Conservation (phyloP, 2,329 filamentous ascomycete genomes). For the Phialophora verrucosa region DNA sequence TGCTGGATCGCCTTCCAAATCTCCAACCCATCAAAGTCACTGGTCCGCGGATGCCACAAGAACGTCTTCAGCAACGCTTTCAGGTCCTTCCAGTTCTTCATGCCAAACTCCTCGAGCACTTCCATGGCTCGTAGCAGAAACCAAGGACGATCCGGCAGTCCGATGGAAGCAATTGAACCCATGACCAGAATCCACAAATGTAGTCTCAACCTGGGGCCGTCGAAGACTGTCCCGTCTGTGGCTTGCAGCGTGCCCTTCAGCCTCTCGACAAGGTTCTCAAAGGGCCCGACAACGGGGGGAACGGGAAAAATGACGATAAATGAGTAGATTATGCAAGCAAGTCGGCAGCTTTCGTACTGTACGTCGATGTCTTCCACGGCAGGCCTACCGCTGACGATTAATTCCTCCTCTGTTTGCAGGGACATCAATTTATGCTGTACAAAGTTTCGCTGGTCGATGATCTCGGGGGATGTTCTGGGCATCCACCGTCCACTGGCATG, state of each 20-base stretch:
- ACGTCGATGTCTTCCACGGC: conserved; percentile 42
- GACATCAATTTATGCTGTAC: conserved; percentile 46
- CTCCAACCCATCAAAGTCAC: conserved; percentile 20
- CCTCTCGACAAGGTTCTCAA: conserved; percentile 41
- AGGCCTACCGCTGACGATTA: conserved; percentile 31
- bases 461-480: conserved; percentile 38
- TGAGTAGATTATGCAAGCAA: conserved; percentile 46
- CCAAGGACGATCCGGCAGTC: conserved; percentile 43
- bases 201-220: conserved; percentile 33
- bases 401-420: conserved; percentile 39
- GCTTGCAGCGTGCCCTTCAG: conserved; percentile 41
- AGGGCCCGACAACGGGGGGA: conserved; percentile 46
- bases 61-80: conserved; percentile 19
- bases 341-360: conserved; percentile 40
- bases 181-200: conserved; percentile 48
- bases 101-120: conserved; percentile 4
- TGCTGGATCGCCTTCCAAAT: conserved; percentile 21
- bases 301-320: conserved; percentile 49
- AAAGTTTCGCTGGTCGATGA: conserved; percentile 49
- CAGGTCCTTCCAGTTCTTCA: conserved; percentile 9
- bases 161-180: conserved; percentile 47
- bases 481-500: conserved; percentile 31
- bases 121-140: conserved; percentile 39
- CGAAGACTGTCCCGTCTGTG: conserved; percentile 29
- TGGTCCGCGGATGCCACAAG: conserved; percentile 28